phyloP scores from a whole-genome alignment of 768 basidiomycete species.

The Phylloporus sp. region DNA sequence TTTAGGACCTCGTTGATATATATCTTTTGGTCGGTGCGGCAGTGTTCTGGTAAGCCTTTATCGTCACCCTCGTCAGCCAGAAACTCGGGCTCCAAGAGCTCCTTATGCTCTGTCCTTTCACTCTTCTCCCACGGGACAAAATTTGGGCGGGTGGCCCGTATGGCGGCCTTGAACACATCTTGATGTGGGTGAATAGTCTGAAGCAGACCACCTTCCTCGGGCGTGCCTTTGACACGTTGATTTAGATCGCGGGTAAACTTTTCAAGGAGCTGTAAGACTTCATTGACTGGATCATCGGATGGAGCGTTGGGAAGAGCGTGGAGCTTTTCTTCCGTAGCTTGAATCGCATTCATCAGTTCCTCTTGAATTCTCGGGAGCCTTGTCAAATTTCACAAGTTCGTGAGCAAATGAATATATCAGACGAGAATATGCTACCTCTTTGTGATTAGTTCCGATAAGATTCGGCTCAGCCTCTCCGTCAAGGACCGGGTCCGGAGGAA shows the following conservation, averaged over 20 bases:
- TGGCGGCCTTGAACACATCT: slow-evolving; percentile 42
- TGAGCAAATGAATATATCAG: neutral
- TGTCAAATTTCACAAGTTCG: neutral
- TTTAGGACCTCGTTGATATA: slow-evolving; percentile 52
- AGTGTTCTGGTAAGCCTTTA: neutral
- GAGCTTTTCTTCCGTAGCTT: slow-evolving; percentile 34
- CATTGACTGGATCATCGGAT: slow-evolving; percentile 52
- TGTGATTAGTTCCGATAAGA: slow-evolving; percentile 60
- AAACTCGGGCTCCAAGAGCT: slow-evolving; percentile 25
- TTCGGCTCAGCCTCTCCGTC: slow-evolving; percentile 51
- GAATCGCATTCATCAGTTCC: slow-evolving; percentile 48
- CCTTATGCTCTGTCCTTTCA: slow-evolving; percentile 13
- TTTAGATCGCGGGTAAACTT: slow-evolving; percentile 45
- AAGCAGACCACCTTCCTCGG: slow-evolving; percentile 48
- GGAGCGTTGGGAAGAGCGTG: slow-evolving; percentile 46
- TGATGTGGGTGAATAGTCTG: slow-evolving; percentile 53
- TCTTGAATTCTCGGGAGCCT: slow-evolving; percentile 64
- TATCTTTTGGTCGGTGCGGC: slow-evolving; percentile 20
- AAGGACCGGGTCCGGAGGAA: slow-evolving; percentile 57
- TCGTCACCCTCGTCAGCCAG: slow-evolving; percentile 39
- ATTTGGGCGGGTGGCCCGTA: slow-evolving; percentile 52
- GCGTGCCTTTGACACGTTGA: slow-evolving; percentile 48
- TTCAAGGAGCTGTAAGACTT: slow-evolving; percentile 47
- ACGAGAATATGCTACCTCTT: slow-evolving; percentile 45
- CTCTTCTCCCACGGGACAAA: slow-evolving; percentile 51